These are phyloP conservation scores for Trichoderma koningiopsis DNA, from an alignment of 2,329 filamentous ascomycete genomes.

Conservation along the genomic window DNA sequence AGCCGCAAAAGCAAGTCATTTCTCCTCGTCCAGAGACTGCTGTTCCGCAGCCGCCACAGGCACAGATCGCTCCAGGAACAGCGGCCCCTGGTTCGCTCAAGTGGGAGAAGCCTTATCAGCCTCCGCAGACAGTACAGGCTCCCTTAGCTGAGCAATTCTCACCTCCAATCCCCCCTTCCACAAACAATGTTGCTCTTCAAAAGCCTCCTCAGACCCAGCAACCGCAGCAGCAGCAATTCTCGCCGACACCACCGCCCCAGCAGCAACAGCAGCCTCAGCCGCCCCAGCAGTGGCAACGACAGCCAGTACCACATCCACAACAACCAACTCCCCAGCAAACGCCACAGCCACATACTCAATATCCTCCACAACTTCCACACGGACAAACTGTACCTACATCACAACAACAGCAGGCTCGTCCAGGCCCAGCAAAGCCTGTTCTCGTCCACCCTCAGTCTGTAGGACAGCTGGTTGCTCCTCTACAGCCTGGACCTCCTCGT, in stretches of 20 bases:
- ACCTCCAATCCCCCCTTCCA: constrained; percentile 31
- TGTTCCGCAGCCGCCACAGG: constrained; percentile 37
- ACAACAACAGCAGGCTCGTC: constrained; percentile 33
- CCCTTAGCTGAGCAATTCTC: constrained; percentile 32
- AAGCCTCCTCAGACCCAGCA: constrained; percentile 32
- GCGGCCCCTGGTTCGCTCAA: constrained; percentile 38
- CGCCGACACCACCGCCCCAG: constrained; percentile 29
- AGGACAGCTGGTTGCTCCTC: constrained; percentile 40
- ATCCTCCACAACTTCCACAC: constrained; percentile 29
- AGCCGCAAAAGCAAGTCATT: constrained; percentile 37
- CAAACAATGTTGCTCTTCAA: constrained; percentile 30
- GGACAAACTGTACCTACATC: constrained; percentile 28
- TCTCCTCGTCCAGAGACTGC: constrained; percentile 40
- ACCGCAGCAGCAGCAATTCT: constrained; percentile 29
- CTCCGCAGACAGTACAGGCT: constrained; percentile 34
- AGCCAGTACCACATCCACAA: constrained; percentile 31
- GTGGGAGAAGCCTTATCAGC: constrained; percentile 48
- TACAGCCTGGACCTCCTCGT: constrained; percentile 40
- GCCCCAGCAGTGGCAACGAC: constrained; percentile 24
- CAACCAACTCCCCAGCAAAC: constrained; percentile 29
- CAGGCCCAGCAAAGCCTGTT: constrained; percentile 35
- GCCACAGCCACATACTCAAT: constrained; percentile 29
- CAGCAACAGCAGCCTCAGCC: constrained; percentile 32
- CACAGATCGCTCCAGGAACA: constrained; percentile 32
- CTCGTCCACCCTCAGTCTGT: constrained; percentile 41